phyloP scores from a whole-genome alignment of 441 rosid genomes.

The Euphorbia schlechtendalii region DNA sequence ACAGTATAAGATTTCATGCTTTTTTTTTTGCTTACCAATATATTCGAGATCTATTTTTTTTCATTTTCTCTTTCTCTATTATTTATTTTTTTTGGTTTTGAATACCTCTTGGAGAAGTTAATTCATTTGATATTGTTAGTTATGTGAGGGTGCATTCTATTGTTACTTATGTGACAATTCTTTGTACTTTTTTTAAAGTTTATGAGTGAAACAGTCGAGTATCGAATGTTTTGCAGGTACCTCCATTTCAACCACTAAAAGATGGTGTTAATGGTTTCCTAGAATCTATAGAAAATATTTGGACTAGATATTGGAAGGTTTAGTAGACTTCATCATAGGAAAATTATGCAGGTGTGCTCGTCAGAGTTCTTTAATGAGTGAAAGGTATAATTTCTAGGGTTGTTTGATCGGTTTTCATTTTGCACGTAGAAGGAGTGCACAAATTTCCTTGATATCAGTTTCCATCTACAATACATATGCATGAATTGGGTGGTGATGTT shows the following conservation, averaged over 20 bases:
- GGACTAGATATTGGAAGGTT: constrained; percentile 60
- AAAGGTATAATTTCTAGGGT: too few relatives aligned
- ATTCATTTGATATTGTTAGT: constrained; percentile 20
- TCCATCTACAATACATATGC: constrained; percentile 86
- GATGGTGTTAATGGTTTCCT: constrained; percentile 46
- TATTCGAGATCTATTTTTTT: background rate
- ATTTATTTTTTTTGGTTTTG: background rate
- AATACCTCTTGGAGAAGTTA: constrained; percentile 7
- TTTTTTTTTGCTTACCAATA: constrained; percentile 14
- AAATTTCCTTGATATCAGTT: constrained; percentile 74
- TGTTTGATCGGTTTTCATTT: background rate
- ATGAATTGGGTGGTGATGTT: too few relatives aligned
- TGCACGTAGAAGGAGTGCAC: constrained; percentile 54
- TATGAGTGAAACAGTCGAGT: constrained; percentile 10
- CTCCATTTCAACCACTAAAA: constrained; percentile 67
- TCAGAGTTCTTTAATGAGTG: constrained; percentile 28
- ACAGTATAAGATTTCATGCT: constrained; percentile 45
- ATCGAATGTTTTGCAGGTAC: constrained; percentile 39
- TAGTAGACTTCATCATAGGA: constrained; percentile 69
- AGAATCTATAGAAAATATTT: constrained; percentile 47
- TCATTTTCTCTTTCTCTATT: background rate
- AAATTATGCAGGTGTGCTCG: constrained; percentile 82
- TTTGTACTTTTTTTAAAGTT: background rate
- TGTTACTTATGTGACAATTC: background rate
- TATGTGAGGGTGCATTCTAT: too few relatives aligned